These are phyloP conservation scores for Phytopythium cucurbitacearum DNA, from an alignment of 352 stramenopile genomes.

Conservation along the genomic window DNA sequence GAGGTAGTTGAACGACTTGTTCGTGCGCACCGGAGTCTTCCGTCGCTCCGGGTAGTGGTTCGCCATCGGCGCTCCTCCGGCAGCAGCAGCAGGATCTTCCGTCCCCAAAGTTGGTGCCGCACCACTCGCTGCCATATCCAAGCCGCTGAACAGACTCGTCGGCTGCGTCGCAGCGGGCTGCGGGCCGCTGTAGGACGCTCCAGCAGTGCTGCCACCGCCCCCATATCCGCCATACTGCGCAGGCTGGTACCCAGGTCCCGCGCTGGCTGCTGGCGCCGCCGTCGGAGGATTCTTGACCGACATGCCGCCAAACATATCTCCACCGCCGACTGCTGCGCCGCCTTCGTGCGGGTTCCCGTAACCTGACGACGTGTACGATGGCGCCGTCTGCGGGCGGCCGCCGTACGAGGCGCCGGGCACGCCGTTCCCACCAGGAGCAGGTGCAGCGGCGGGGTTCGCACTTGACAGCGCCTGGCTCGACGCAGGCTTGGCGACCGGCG, in stretches of 20 bases:
- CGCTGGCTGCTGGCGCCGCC: conserved; percentile 8
- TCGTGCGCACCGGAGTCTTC: conserved; percentile 24
- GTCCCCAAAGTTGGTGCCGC: conserved; percentile 9
- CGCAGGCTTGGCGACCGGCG: conserved; percentile 43
- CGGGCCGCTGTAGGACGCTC: conserved; percentile 1
- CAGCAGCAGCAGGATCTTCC: conserved; percentile 13
- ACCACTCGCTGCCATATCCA: conserved; percentile 35
- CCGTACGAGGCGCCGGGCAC: not conserved
- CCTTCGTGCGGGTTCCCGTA: conserved; percentile 19
- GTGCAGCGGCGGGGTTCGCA: conserved; percentile 1
- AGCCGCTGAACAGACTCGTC: conserved; percentile 42
- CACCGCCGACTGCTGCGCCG: conserved; percentile 5
- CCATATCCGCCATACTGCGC: conserved; percentile 31
- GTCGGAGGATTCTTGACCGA: conserved; percentile 37
- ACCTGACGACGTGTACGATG: conserved; percentile 2
- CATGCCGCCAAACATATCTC: conserved; percentile 82
- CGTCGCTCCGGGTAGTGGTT: conserved; percentile 30
- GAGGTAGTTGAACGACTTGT: conserved; percentile 59
- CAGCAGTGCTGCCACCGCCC: conserved; percentile 2
- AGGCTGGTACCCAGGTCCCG: conserved; percentile 16
- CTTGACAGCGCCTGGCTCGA: conserved; percentile 3
- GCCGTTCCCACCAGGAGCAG: not conserved
- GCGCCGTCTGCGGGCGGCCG: conserved; percentile 3
- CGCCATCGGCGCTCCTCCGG: conserved; percentile 4
- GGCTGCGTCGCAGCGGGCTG: conserved; percentile 1